A percentile compares a stretch with the other conserved stretches of the same genome.
These are phyloP conservation scores for Friedmanniomyces endolithicus DNA, from an alignment of 495 filamentous ascomycete genomes.

Conservation along the genomic window DNA sequence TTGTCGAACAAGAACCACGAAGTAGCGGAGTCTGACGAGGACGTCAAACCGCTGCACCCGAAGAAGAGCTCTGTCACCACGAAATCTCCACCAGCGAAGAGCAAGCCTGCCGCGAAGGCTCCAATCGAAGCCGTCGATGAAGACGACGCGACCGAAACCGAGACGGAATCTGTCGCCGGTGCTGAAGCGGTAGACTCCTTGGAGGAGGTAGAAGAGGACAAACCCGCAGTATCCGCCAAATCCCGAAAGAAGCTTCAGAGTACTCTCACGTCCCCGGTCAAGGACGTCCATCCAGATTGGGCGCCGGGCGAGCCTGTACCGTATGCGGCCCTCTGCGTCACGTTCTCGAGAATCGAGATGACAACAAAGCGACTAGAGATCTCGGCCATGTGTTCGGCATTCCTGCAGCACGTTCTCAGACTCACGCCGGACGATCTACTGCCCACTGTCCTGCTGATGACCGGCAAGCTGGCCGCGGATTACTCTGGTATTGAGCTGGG, in stretches of 20 bases:
- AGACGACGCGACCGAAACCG: slow-evolving; percentile 16
- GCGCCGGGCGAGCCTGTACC: slow-evolving; percentile 75
- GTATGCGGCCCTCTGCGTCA: slow-evolving; percentile 87
- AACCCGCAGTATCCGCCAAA: slow-evolving; percentile 62
- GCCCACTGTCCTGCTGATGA: slow-evolving; percentile 83
- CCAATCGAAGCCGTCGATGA: not conserved
- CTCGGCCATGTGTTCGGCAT: slow-evolving; percentile 72
- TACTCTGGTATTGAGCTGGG: slow-evolving; percentile 92
- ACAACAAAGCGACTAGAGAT: slow-evolving; percentile 85
- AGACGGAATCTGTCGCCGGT: slow-evolving; percentile 17
- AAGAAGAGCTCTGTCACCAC: slow-evolving; percentile 2
- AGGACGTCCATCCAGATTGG: slow-evolving; percentile 92
- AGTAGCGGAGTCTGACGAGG: not conserved
- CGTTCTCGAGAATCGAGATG: slow-evolving; percentile 85
- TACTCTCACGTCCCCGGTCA: slow-evolving; percentile 48
- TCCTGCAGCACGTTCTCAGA: slow-evolving; percentile 82
- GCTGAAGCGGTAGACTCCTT: slow-evolving; percentile 27
- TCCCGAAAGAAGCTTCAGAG: slow-evolving; percentile 74
- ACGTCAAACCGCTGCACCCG: not conserved
- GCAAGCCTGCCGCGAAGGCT: not conserved
- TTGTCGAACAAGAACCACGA: not conserved
- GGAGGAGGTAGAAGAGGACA: slow-evolving; percentile 51
- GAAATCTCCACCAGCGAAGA: not conserved
- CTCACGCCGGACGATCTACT: slow-evolving; percentile 82
- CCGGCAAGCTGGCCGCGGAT: slow-evolving; percentile 93